Conservation (phyloP, 2,329 filamentous ascomycete genomes). For the Scolecobasidium constrictum region DNA sequence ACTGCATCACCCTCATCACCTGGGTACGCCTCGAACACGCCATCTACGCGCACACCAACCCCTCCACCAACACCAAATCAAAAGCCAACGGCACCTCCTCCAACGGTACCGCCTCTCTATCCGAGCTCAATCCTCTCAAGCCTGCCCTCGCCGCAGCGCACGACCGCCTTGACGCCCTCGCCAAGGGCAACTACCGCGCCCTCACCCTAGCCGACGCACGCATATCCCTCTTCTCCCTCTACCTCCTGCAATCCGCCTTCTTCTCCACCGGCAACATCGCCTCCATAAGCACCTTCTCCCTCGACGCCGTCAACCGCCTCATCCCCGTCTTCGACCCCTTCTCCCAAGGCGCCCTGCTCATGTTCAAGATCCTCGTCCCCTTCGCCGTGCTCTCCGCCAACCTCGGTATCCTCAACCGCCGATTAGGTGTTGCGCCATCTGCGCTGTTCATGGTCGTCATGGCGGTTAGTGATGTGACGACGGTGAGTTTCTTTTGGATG, state of each 20-base stretch:
- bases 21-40: slow-evolving; percentile 91
- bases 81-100: slow-evolving; percentile 4
- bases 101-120: slow-evolving; percentile 13
- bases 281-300: slow-evolving; percentile 82
- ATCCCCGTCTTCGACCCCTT: slow-evolving; percentile 92
- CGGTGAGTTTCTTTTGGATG: slow-evolving; percentile 94
- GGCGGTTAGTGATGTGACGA: slow-evolving; percentile 81
- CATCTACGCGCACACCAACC: slow-evolving; percentile 42
- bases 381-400: slow-evolving; percentile 90
- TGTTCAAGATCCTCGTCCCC: slow-evolving; percentile 85
- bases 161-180: slow-evolving; percentile 19
- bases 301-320: slow-evolving; percentile 80
- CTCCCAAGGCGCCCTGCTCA: slow-evolving; percentile 73
- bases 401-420: slow-evolving; percentile 80
- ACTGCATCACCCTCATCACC: slow-evolving; percentile 67
- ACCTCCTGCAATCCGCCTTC: slow-evolving; percentile 87
- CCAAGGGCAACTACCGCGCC: slow-evolving; percentile 44
- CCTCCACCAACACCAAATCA: slow-evolving; percentile 13
- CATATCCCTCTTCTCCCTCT: slow-evolving; percentile 89
- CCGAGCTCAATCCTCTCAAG: slow-evolving; percentile 19
- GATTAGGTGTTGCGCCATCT: slow-evolving; percentile 73
- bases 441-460: slow-evolving; percentile 88
- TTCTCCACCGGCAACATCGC: slow-evolving; percentile 96
- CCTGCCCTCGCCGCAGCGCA: slow-evolving; percentile 29
- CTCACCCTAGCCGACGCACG: slow-evolving; percentile 75